Evolutionary conservation across 257 asterid species (phyloP).

Genomic region (Paulownia fortunei): DNA sequence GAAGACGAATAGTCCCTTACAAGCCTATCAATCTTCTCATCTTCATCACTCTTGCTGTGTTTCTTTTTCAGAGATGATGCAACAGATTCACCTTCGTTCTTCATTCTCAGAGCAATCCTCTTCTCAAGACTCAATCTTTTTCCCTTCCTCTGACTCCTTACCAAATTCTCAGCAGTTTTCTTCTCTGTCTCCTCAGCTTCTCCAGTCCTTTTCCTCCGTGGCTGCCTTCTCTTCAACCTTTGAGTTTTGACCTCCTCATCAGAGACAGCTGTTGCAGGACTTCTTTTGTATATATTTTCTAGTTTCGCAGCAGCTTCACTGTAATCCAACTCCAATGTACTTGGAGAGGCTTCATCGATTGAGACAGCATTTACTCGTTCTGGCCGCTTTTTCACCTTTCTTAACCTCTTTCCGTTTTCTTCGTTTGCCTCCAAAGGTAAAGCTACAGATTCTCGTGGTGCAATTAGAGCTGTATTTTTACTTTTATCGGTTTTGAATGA

Average conservation of each 20-base stretch:
- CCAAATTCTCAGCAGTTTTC: conserved; percentile 41
- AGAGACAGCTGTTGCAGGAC: conserved; percentile 48
- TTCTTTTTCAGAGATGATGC: conserved; percentile 38
- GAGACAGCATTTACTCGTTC: conserved; percentile 66
- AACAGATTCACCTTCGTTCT: conserved; percentile 49
- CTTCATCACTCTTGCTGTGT: conserved; percentile 42
- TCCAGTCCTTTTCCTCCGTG: conserved; percentile 49
- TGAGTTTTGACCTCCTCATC: conserved; percentile 47
- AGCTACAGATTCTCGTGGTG: conserved; percentile 60
- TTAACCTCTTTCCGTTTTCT: conserved; percentile 50
- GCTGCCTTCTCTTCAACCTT: conserved; percentile 47
- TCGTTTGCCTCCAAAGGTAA: conserved; percentile 62
- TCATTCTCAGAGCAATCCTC: conserved; percentile 63
- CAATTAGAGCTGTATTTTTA: conserved; percentile 54
- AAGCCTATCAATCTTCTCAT: conserved; percentile 63
- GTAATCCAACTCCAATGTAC: conserved; percentile 66
- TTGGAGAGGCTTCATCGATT: conserved; percentile 53
- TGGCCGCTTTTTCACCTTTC: conserved; percentile 46
- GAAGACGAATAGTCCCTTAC: conserved; percentile 73
- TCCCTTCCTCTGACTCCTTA: conserved; percentile 54
- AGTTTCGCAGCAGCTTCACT: conserved; percentile 85
- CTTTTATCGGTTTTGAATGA: conserved; percentile 63
- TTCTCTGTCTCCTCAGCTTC: conserved; percentile 46
- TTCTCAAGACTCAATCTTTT: conserved; percentile 75
- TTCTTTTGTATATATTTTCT: conserved; percentile 62